Percentiles rank a stretch among this genome's conserved stretches.
Evolutionary conservation across 495 filamentous ascomycete genomes (phyloP).

Genomic region (Jackrogersella multiformis): DNA sequence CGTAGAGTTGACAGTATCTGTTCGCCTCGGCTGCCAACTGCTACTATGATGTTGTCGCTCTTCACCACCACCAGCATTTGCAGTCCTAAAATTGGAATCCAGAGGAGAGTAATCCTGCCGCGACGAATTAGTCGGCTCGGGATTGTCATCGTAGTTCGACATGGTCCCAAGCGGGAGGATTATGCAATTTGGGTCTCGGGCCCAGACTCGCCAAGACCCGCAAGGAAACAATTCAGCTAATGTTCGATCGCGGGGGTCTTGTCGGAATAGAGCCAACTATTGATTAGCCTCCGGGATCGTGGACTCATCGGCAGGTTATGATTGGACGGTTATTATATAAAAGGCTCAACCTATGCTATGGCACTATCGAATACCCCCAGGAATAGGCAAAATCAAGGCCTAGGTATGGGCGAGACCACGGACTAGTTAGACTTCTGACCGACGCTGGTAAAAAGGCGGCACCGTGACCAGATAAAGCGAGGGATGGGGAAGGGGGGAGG

Average conservation of each 20-base stretch:
- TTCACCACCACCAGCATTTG: not conserved
- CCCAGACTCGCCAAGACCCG: constrained; percentile 25
- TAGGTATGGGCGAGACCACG: not conserved
- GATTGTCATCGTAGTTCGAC: constrained; percentile 30
- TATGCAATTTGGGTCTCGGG: constrained; percentile 27
- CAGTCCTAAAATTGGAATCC: constrained; percentile 8
- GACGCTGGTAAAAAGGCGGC: constrained; percentile 10
- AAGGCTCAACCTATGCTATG: constrained; percentile 13
- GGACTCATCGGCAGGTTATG: constrained; percentile 27
- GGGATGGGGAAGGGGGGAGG: not conserved
- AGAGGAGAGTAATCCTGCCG: constrained; percentile 25
- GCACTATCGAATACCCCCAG: constrained; percentile 24
- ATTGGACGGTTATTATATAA: constrained; percentile 41
- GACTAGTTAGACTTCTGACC: not conserved
- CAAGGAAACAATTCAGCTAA: constrained; percentile 34
- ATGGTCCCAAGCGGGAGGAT: constrained; percentile 23
- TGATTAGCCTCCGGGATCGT: constrained; percentile 26
- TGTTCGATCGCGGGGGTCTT: constrained; percentile 23
- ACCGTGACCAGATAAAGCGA: constrained; percentile 8
- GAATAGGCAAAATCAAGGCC: constrained; percentile 37
- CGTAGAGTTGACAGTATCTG: constrained; percentile 30
- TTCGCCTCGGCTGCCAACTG: constrained; percentile 25
- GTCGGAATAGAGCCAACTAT: constrained; percentile 30
- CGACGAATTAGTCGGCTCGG: constrained; percentile 27
- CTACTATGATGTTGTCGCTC: constrained; percentile 18